Conservation (phyloP, 495 filamentous ascomycete species). For the Tuber calosporum region DNA sequence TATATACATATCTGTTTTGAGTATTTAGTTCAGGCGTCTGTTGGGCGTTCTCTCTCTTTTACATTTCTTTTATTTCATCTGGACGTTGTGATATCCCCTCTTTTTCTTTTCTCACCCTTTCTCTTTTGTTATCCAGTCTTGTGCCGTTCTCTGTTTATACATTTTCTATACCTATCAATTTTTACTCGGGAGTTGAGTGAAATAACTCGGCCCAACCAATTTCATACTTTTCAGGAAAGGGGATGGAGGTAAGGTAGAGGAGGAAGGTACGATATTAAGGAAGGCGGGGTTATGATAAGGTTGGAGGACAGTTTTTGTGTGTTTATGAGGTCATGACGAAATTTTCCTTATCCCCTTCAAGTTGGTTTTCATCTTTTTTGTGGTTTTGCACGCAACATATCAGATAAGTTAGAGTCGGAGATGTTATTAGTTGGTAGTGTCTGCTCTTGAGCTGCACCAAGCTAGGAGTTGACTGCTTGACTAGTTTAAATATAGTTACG, state of each 20-base stretch:
- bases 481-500: slow-evolving; percentile 2
- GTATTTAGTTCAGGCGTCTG: neutral
- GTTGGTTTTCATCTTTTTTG: neutral
- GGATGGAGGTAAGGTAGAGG: neutral
- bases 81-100: neutral
- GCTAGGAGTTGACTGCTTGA: neutral
- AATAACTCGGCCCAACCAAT: neutral
- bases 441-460: neutral
- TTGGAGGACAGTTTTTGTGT: neutral
- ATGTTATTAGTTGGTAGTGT: neutral
- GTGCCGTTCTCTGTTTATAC: neutral
- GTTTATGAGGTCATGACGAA: slow-evolving; percentile 1
- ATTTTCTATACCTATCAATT: neutral
- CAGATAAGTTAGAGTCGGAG: neutral
- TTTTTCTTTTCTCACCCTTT: neutral
- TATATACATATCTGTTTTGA: neutral
- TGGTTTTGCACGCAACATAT: neutral
- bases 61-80: neutral
- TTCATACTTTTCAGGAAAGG: neutral
- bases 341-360: neutral
- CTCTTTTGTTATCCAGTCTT: neutral
- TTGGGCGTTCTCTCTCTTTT: neutral
- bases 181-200: neutral
- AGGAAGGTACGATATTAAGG: neutral
- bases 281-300: neutral